These are phyloP conservation scores for Thalassiosira sp. DNA, from an alignment of 352 stramenopile species.

Conservation along the genomic window DNA sequence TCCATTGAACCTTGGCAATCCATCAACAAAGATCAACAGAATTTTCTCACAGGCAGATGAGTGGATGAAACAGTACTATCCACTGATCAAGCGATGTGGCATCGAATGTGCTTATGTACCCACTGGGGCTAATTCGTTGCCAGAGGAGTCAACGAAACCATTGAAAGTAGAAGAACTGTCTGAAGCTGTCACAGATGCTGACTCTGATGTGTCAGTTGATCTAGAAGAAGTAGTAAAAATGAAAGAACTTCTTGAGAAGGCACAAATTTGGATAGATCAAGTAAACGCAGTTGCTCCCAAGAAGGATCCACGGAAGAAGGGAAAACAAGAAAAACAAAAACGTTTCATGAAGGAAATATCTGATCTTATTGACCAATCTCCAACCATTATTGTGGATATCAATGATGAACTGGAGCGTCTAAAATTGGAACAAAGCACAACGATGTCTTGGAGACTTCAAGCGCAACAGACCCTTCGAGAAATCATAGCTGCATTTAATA, in stretches of 20 bases:
- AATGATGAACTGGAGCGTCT: conserved; percentile 57
- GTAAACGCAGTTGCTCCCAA: conserved; percentile 42
- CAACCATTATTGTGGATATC: conserved; percentile 60
- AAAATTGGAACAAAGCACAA: conserved; percentile 48
- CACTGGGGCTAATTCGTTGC: background rate
- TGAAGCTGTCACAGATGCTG: conserved; percentile 52
- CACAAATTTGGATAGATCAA: conserved; percentile 58
- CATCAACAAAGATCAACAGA: conserved; percentile 64
- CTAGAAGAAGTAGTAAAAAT: conserved; percentile 67
- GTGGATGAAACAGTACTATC: conserved; percentile 66
- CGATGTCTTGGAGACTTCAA: conserved; percentile 57
- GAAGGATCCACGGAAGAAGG: conserved; percentile 49
- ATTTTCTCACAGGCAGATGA: conserved; percentile 70
- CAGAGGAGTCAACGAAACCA: conserved; percentile 2
- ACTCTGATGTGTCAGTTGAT: conserved; percentile 63
- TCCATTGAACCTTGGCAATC: conserved; percentile 69
- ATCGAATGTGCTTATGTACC: conserved; percentile 47
- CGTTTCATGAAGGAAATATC: conserved; percentile 57
- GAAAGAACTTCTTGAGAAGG: conserved; percentile 50
- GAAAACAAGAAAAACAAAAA: conserved; percentile 30
- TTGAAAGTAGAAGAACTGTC: conserved; percentile 55
- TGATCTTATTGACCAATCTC: conserved; percentile 63
- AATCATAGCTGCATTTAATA: conserved; percentile 60
- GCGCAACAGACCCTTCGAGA: conserved; percentile 53
- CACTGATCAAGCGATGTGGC: conserved; percentile 54